Conservation (phyloP, 2,329 filamentous ascomycete genomes). For the Chrysoporthe cubensis region DNA sequence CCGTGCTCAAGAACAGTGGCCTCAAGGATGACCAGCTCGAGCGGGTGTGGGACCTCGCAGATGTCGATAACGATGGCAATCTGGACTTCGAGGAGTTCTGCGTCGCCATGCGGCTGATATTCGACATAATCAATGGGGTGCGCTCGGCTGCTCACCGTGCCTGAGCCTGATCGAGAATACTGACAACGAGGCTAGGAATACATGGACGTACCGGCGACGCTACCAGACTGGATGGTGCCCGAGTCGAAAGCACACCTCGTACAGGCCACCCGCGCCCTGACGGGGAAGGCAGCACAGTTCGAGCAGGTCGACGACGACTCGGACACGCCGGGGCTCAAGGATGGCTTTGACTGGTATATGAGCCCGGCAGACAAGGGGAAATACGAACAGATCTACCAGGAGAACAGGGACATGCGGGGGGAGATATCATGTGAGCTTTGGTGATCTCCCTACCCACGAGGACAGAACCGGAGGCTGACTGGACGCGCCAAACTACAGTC, state of each 20-base stretch:
- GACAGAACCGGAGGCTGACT: conserved; percentile 24
- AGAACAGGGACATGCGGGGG: conserved; percentile 85
- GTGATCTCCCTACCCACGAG: not conserved
- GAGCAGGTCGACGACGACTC: conserved; percentile 83
- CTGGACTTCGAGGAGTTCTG: conserved; percentile 99
- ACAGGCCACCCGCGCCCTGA: conserved; percentile 79
- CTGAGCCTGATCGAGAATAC: conserved; percentile 2
- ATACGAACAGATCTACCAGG: conserved; percentile 96
- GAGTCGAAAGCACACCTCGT: conserved; percentile 93
- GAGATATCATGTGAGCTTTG: conserved; percentile 71
- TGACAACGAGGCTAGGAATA: conserved; percentile 67
- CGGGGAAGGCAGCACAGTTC: conserved; percentile 79
- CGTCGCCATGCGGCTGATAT: conserved; percentile 97
- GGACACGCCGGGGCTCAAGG: conserved; percentile 83
- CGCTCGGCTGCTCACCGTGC: conserved; percentile 35
- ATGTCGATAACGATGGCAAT: conserved; percentile 96
- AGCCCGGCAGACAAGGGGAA: conserved; percentile 86
- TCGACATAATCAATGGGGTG: conserved; percentile 95
- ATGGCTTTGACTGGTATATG: conserved; percentile 99
- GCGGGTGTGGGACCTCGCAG: conserved; percentile 93
- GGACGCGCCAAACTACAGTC: conserved; percentile 55
- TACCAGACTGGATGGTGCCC: conserved; percentile 96
- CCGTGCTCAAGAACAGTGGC: conserved; percentile 66
- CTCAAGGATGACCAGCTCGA: conserved; percentile 80
- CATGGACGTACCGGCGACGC: conserved; percentile 77